Evolutionary conservation across 2,329 filamentous ascomycete genomes (phyloP).

Genomic region (Aphanocladium album): DNA sequence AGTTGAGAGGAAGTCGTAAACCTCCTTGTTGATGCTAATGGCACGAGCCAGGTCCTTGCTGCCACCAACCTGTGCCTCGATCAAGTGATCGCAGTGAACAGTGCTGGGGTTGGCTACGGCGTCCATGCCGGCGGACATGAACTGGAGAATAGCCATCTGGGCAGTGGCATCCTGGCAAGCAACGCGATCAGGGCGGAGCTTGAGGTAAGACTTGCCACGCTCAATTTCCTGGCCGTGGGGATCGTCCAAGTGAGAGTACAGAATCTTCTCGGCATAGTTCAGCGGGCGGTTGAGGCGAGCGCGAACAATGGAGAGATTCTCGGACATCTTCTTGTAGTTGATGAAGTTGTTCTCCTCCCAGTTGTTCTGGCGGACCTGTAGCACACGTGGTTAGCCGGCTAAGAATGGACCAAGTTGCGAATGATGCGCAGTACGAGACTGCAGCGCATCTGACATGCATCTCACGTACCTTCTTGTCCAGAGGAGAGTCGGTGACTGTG

Average conservation of each 20-base stretch:
- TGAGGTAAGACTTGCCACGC: slow-evolving; percentile 92
- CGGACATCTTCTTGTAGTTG: slow-evolving; percentile 99
- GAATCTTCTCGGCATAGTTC: slow-evolving; percentile 95
- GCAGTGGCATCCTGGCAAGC: slow-evolving; percentile 99
- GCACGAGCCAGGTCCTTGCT: slow-evolving; percentile 90
- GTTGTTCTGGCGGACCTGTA: slow-evolving; percentile 85
- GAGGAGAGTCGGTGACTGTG: slow-evolving; percentile 76
- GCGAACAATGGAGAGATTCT: slow-evolving; percentile 91
- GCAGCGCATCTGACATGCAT: not conserved
- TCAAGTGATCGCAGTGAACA: slow-evolving; percentile 98
- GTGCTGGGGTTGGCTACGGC: slow-evolving; percentile 90
- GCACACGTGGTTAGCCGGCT: not conserved
- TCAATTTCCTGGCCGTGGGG: slow-evolving; percentile 94
- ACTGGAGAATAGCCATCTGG: slow-evolving; percentile 99
- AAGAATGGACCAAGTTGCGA: too few relatives aligned
- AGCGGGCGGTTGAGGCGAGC: slow-evolving; percentile 85
- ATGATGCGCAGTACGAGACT: not conserved
- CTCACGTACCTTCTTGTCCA: slow-evolving; percentile 79
- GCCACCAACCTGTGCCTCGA: slow-evolving; percentile 92
- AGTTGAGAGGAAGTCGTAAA: slow-evolving; percentile 93
- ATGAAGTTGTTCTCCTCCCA: slow-evolving; percentile 95
- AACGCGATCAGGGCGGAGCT: slow-evolving; percentile 93
- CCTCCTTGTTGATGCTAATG: slow-evolving; percentile 94
- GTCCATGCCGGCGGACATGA: slow-evolving; percentile 98
- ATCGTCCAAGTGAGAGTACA: slow-evolving; percentile 98